A percentile compares a stretch with the other conserved stretches of the same genome.
phyloP scores from a whole-genome alignment of 495 filamentous ascomycete species.

The Aspergillus kassunensis region DNA sequence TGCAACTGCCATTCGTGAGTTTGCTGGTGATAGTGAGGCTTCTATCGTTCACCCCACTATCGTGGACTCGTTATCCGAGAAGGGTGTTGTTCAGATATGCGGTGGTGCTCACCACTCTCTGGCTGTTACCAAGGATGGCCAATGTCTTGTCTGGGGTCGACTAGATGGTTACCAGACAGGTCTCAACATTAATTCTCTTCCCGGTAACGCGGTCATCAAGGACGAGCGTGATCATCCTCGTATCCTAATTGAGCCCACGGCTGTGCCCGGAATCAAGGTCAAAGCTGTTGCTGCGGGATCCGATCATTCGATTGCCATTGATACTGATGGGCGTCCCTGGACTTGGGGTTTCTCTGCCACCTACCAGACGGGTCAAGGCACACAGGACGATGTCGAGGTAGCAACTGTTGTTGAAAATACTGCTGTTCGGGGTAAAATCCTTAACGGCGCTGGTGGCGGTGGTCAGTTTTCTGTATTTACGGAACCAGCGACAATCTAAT shows the following conservation, averaged over 20 bases:
- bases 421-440: slow-evolving; percentile 49
- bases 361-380: slow-evolving; percentile 60
- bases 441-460: slow-evolving; percentile 58
- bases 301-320: slow-evolving; percentile 58
- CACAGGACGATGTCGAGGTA: slow-evolving; percentile 52
- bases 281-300: slow-evolving; percentile 45
- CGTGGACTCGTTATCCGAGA: slow-evolving; percentile 53
- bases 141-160: slow-evolving; percentile 58
- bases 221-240: slow-evolving; percentile 47
- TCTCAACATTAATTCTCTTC: slow-evolving; percentile 45
- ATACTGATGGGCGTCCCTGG: slow-evolving; percentile 53
- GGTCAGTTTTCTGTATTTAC: slow-evolving; percentile 58
- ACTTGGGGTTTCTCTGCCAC: slow-evolving; percentile 61
- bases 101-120: slow-evolving; percentile 59
- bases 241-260: slow-evolving; percentile 52
- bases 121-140: slow-evolving; percentile 47
- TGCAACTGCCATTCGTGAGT: slow-evolving; percentile 67
- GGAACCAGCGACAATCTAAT: slow-evolving; percentile 21
- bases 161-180: slow-evolving; percentile 57
- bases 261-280: slow-evolving; percentile 44
- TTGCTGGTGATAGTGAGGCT: slow-evolving; percentile 63
- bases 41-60: slow-evolving; percentile 54
- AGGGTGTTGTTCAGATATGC: slow-evolving; percentile 42
- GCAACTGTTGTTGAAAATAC: slow-evolving; percentile 58
- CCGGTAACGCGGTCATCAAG: slow-evolving; percentile 47